Conservation (phyloP, 495 filamentous ascomycete species). For the Annulohypoxylon maeteangense region DNA sequence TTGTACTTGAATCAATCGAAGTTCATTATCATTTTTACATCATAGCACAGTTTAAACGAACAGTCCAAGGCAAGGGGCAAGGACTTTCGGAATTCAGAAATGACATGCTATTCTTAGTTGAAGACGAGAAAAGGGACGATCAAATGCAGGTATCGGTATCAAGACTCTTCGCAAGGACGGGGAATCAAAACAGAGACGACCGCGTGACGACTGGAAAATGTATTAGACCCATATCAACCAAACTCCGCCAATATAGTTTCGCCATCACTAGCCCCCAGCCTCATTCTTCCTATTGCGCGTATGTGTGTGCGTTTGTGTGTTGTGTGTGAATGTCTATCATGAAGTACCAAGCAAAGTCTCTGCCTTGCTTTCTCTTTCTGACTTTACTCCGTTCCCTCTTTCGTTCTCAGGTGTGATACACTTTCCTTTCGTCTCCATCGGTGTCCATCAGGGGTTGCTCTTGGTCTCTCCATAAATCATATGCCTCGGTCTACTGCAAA, state of each 20-base stretch:
- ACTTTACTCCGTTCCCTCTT: slow-evolving; percentile 21
- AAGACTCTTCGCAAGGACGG: slow-evolving; percentile 19
- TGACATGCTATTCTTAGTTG: slow-evolving; percentile 11
- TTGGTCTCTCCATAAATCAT: slow-evolving; percentile 39
- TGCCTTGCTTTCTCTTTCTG: slow-evolving; percentile 22
- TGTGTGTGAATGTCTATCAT: slow-evolving; percentile 41
- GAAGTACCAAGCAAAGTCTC: slow-evolving; percentile 18
- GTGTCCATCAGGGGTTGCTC: slow-evolving; percentile 16
- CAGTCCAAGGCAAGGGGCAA: neutral
- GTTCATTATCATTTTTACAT: neutral
- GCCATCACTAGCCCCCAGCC: slow-evolving; percentile 40
- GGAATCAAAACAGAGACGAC: slow-evolving; percentile 9
- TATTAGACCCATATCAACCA: slow-evolving; percentile 52
- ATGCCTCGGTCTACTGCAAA: slow-evolving; percentile 44
- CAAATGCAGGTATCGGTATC: slow-evolving; percentile 13
- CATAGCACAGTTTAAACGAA: neutral
- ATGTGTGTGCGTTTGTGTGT: slow-evolving; percentile 17
- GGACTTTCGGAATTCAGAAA: neutral
- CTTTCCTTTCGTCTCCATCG: slow-evolving; percentile 18
- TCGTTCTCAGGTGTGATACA: slow-evolving; percentile 35
- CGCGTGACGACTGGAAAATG: slow-evolving; percentile 38
- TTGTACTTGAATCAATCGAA: neutral
- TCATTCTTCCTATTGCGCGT: slow-evolving; percentile 37
- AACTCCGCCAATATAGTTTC: slow-evolving; percentile 49
- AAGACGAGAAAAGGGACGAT: neutral